Base-by-base conservation (phyloP, 208 protist genomes). In the Crithidia brevicula region DNA sequence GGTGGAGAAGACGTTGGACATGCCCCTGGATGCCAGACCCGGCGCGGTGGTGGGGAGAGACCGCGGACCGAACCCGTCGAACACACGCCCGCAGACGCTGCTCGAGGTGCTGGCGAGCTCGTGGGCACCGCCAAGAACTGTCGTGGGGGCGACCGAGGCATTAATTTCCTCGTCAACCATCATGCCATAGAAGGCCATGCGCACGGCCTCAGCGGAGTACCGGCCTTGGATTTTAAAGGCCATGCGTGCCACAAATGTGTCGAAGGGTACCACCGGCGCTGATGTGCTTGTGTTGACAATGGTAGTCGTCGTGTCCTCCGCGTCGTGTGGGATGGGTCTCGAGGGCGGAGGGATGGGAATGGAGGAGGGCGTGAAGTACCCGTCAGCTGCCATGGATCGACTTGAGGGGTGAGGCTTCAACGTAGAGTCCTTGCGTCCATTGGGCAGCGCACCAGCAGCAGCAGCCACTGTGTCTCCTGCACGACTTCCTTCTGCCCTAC, bases 221-320 rank as follows among this genome's bases (percentile, higher is more conserved):
- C 72, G 72, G n/a, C 89, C 89, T 18, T 88, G 81, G 57, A 94
- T 92, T 42, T 82, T 80, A 43, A 76, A 85, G 16, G 81, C 67
- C 83, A 94, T 89, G 59, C 89, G 83, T 10, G 85, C 80, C 23
- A 92, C 63, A 53, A 91, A 88, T 15, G 89, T 82, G 54, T 92
- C 85, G 45, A 94, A 94, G 46, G 65, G 58, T 28, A 93, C 82
- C 18, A 27, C 67, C 3, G 69, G 65, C 51, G 31, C 23, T 3
- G 69, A 54, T 27, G 78, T 4, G 27, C 8, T 27, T 9, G 4
- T 28, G 4, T 10, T 46, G 31, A 4, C 18, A 16, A 2, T 8
- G 15, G 31, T n/a, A 25, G 6, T 33, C 36, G 13, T 75, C 5
- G 27, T 31, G 40, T 69, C 59, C 20, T 65, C 68, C 57, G 18